These are phyloP conservation scores for Teunomyces pallodes DNA, from an alignment of 805 yeast species.

Conservation along the genomic window DNA sequence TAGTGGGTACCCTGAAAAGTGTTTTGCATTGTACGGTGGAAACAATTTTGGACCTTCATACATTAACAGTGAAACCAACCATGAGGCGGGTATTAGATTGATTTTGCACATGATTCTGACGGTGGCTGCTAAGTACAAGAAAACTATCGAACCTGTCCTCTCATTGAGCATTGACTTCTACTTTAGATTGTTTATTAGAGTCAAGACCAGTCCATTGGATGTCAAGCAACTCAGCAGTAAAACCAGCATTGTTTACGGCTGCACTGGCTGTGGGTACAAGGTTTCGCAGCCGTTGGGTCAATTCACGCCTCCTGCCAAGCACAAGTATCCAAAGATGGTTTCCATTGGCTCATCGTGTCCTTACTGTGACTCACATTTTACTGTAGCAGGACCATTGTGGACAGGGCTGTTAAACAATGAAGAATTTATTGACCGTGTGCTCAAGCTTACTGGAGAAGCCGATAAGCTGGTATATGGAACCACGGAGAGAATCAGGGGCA, in stretches of 20 bases:
- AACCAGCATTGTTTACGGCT: conserved; percentile 75
- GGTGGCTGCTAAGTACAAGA: conserved; percentile 88
- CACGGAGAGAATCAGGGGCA: conserved; percentile 80
- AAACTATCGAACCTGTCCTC: conserved; percentile 81
- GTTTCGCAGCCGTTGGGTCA: conserved; percentile 76
- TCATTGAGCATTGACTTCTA: conserved; percentile 89
- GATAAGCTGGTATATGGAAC: conserved; percentile 70
- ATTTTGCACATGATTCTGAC: conserved; percentile 73
- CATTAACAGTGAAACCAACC: conserved; percentile 67
- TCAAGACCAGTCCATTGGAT: conserved; percentile 70
- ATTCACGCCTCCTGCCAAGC: conserved; percentile 46
- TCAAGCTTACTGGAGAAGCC: conserved; percentile 51
- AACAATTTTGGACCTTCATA: conserved; percentile 67
- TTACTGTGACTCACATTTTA: conserved; percentile 68
- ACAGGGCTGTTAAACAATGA: conserved; percentile 62
- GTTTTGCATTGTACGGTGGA: conserved; percentile 94
- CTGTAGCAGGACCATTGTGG: conserved; percentile 97
- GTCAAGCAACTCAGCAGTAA: conserved; percentile 79
- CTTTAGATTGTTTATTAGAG: conserved; percentile 79
- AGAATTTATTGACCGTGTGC: conserved; percentile 62
- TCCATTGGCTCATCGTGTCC: conserved; percentile 49
- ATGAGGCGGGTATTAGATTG: conserved; percentile 88
- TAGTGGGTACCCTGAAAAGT: conserved; percentile 93
- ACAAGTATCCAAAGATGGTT: conserved; percentile 43
- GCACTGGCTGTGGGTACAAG: conserved; percentile 82